These are phyloP conservation scores for Breviolum minutum DNA, from an alignment of 73 alveolate genomes.

Conservation along the genomic window DNA sequence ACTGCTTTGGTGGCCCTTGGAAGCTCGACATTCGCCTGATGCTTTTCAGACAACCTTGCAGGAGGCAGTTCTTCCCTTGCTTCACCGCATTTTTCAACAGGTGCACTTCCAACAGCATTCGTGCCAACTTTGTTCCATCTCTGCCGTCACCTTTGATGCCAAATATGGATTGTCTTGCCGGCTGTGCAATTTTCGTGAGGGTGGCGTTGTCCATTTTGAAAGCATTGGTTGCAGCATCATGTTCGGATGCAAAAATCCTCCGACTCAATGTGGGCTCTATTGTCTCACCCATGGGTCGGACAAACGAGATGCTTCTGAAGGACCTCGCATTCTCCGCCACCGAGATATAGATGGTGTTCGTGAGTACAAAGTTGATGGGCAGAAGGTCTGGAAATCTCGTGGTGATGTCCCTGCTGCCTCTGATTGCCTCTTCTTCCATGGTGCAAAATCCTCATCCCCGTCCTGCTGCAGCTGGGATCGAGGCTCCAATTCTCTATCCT, in stretches of 20 bases:
- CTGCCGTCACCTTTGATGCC: slow-evolving; percentile 20
- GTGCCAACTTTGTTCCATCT: neutral
- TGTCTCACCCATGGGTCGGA: neutral
- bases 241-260: slow-evolving; percentile 18
- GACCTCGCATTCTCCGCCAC: neutral
- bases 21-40: neutral
- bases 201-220: neutral
- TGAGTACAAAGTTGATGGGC: slow-evolving; percentile 3
- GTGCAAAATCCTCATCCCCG: too few species aligned
- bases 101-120: neutral
- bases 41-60: neutral
- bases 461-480: too few species aligned
- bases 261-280: neutral
- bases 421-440: too few species aligned
- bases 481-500: too few species aligned
- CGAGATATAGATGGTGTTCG: slow-evolving; percentile 17
- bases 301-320: neutral
- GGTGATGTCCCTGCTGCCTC: neutral
- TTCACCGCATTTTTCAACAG: neutral
- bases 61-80: neutral
- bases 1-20: neutral
- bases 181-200: slow-evolving; percentile 31
- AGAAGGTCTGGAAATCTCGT: neutral
- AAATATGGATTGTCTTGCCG: slow-evolving; percentile 22
- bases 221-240: neutral